Conservation (phyloP, 2,329 filamentous ascomycete genomes). For the Pseudogymnoascus sp. region DNA sequence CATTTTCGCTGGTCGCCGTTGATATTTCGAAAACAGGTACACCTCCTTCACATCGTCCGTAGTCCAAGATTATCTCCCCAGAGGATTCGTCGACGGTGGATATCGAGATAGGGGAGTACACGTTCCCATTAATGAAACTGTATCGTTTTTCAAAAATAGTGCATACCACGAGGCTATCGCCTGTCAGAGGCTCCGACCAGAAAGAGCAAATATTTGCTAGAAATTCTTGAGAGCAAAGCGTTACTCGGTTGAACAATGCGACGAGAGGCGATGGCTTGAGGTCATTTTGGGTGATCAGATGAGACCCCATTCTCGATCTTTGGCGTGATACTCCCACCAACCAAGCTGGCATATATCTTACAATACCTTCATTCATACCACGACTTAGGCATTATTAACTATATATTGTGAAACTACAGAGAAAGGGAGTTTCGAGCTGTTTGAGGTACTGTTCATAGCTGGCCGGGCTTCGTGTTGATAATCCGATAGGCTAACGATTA, state of each 20-base stretch:
- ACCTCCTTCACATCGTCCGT: constrained; percentile 17
- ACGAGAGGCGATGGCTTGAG: background rate
- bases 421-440: background rate
- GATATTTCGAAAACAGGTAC: constrained; percentile 16
- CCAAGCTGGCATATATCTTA: background rate
- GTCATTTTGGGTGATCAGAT: background rate
- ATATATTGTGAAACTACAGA: background rate
- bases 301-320: background rate
- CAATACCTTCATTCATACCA: background rate
- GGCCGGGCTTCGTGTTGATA: background rate
- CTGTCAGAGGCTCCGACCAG: background rate
- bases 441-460: background rate
- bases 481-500: background rate
- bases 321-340: background rate
- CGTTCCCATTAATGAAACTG: background rate
- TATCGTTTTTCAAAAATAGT: background rate
- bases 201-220: background rate
- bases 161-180: background rate
- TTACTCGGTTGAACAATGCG: background rate
- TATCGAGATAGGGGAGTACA: background rate
- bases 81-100: background rate
- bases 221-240: background rate
- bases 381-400: background rate
- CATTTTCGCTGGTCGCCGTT: constrained; percentile 12
- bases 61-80: constrained; percentile 17